A percentile compares a stretch with the other conserved stretches of the same genome.
Evolutionary conservation across 2,329 filamentous ascomycete genomes (phyloP).

Genomic region (Aspergillus puulaauensis): DNA sequence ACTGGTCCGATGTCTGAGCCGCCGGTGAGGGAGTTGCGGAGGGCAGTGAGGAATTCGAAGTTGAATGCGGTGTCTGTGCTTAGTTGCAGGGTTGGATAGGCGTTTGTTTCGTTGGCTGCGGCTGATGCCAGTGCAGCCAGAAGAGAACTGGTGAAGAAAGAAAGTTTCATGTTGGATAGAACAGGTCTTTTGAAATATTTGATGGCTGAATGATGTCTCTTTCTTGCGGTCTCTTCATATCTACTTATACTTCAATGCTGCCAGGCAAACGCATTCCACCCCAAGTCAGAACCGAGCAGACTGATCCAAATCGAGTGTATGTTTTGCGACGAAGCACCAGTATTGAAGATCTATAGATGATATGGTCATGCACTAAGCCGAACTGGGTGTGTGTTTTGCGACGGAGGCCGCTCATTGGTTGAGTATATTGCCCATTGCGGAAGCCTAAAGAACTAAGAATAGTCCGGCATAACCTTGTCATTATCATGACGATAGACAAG

Average conservation of each 20-base stretch:
- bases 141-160: not conserved
- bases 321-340: not conserved
- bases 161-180: not conserved
- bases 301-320: not conserved
- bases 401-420: not conserved
- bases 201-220: not conserved
- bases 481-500: too few species aligned
- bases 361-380: not conserved
- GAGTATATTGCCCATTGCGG: not conserved
- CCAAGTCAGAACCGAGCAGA: too few species aligned
- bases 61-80: conserved; percentile 19
- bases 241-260: not conserved
- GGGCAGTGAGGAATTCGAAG: conserved; percentile 16
- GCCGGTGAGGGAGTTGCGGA: conserved; percentile 9
- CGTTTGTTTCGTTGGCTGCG: not conserved
- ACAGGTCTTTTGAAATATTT: not conserved
- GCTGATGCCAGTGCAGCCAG: not conserved
- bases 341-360: too few species aligned
- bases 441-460: too few species aligned
- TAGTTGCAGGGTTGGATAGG: not conserved
- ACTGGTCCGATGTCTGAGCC: conserved; percentile 19
- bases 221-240: not conserved
- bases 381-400: not conserved
- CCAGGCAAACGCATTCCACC: not conserved
- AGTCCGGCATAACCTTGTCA: too few species aligned